Percentiles rank a stretch among this genome's conserved stretches.
Conservation (phyloP, 768 basidiomycete species). For the Tephrocybe sp. region DNA sequence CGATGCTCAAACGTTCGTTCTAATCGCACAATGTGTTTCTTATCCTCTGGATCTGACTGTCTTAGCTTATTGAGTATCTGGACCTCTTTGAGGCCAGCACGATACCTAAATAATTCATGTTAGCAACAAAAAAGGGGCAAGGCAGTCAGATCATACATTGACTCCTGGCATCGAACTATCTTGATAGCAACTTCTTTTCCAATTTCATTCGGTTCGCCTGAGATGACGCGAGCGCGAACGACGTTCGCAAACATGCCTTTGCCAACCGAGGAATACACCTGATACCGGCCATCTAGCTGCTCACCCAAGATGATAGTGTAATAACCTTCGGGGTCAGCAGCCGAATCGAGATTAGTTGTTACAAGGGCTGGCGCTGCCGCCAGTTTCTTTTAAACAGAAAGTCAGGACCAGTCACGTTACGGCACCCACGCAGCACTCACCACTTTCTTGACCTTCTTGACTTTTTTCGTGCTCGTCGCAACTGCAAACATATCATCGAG, state of each 20-base stretch:
- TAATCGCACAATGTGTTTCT: slow-evolving; percentile 92
- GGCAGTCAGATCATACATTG: slow-evolving; percentile 57
- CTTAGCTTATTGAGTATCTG: slow-evolving; percentile 84
- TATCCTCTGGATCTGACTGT: slow-evolving; percentile 93
- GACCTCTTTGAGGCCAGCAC: slow-evolving; percentile 90
- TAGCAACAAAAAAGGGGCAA: slow-evolving; percentile 5
- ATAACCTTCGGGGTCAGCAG: slow-evolving; percentile 93
- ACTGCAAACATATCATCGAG: slow-evolving; percentile 96
- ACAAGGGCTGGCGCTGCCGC: slow-evolving; percentile 57
- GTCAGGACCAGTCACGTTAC: not conserved
- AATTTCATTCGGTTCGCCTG: slow-evolving; percentile 52
- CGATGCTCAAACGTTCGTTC: slow-evolving; percentile 96
- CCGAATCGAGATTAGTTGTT: slow-evolving; percentile 81
- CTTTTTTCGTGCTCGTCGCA: slow-evolving; percentile 40
- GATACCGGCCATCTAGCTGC: slow-evolving; percentile 87
- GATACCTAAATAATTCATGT: slow-evolving; percentile 59
- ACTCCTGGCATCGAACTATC: slow-evolving; percentile 92
- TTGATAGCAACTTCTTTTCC: slow-evolving; percentile 92
- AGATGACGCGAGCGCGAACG: slow-evolving; percentile 80
- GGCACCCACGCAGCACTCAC: slow-evolving; percentile 32
- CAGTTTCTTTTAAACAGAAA: slow-evolving; percentile 34
- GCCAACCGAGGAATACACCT: slow-evolving; percentile 92
- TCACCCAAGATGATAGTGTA: slow-evolving; percentile 94
- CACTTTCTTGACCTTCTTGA: slow-evolving; percentile 55
- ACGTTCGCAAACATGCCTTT: slow-evolving; percentile 99